Percentiles rank a stretch among this genome's conserved stretches.
These are phyloP conservation scores for Zizania latifolia DNA, from an alignment of 176 grass and related monocot species.

Conservation along the genomic window DNA sequence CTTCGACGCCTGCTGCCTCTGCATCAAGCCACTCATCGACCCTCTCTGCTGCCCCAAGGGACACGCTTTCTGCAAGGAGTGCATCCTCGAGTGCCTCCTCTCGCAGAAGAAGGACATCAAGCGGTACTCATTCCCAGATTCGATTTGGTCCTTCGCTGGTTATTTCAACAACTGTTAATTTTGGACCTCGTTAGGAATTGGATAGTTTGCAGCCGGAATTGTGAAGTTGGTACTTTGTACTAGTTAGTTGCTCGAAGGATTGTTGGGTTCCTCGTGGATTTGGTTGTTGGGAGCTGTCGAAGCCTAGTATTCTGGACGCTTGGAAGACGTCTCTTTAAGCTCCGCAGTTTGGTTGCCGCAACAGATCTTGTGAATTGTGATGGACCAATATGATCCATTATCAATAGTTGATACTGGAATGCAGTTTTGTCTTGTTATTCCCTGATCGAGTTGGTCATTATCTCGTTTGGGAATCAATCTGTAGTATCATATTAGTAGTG, in stretches of 20 bases:
- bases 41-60: conserved; percentile 92
- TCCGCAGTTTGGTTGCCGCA: not conserved
- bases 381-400: not conserved
- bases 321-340: not conserved
- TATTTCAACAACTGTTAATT: not conserved
- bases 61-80: conserved; percentile 95
- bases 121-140: conserved; percentile 30
- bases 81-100: conserved; percentile 96
- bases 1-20: conserved; percentile 97
- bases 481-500: too few relatives aligned
- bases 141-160: not conserved
- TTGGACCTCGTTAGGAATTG: not conserved
- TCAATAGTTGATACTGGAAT: not conserved
- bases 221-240: too few relatives aligned
- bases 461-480: not conserved
- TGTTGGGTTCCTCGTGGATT: not conserved
- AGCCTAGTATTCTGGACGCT: not conserved
- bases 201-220: not conserved
- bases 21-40: conserved; percentile 83
- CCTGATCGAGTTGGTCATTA: not conserved
- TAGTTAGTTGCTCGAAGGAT: not conserved
- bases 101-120: conserved; percentile 98
- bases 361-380: not conserved
- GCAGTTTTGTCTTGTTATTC: not conserved
- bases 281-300: not conserved